phyloP scores from a whole-genome alignment of 345 rosid species.

The Eucalyptus camaldulensis region DNA sequence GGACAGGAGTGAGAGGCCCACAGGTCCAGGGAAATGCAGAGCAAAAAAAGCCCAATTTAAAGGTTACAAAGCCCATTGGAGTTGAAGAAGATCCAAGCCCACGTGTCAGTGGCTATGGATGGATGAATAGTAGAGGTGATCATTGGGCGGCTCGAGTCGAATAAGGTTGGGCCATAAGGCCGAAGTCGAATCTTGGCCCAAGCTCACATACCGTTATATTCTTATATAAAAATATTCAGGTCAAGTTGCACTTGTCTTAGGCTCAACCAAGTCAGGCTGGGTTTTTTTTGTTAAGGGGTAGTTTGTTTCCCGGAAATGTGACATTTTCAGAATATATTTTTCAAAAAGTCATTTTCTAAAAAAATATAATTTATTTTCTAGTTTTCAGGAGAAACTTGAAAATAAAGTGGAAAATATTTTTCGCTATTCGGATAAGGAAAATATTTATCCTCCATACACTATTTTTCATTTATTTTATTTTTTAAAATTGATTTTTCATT shows the following conservation, averaged over 20 bases:
- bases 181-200: neutral
- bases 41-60: neutral
- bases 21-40: neutral
- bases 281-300: rapidly evolving
- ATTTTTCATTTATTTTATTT: too few species aligned
- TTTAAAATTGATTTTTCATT: too few species aligned
- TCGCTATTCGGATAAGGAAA: rapidly evolving
- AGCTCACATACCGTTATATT: neutral
- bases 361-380: too few species aligned
- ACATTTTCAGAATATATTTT: rapidly evolving
- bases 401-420: too few species aligned
- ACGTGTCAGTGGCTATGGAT: neutral
- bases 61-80: neutral
- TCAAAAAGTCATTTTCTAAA: rapidly evolving
- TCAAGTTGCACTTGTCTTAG: neutral
- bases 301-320: rapidly evolving
- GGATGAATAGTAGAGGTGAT: neutral
- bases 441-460: rapidly evolving
- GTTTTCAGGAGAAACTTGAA: rapidly evolving
- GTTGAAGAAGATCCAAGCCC: neutral
- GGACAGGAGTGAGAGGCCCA: neutral
- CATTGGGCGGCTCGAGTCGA: neutral
- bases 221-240: neutral
- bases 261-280: rapidly evolving
- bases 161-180: neutral